Conservation (phyloP, 2,329 filamentous ascomycete species). For the Gnomoniopsis smithogilvyi region DNA sequence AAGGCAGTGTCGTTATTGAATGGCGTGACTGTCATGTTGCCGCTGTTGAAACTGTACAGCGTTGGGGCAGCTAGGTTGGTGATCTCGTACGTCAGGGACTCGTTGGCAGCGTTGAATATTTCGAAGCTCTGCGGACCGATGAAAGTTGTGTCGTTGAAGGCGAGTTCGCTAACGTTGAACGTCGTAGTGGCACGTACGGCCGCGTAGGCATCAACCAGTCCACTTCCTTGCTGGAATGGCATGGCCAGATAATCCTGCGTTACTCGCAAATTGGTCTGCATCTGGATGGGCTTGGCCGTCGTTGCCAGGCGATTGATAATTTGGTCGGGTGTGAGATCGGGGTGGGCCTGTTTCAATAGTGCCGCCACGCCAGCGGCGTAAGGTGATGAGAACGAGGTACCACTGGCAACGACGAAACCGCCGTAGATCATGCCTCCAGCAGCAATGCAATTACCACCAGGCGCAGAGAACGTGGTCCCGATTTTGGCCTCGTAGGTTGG, state of each 20-base stretch:
- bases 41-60: not conserved
- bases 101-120: not conserved
- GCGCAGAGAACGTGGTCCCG: not conserved
- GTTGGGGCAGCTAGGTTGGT: not conserved
- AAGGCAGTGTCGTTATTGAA: constrained; percentile 11
- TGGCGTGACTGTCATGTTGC: constrained; percentile 5
- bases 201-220: constrained; percentile 6
- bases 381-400: constrained; percentile 6
- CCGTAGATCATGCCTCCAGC: constrained; percentile 2
- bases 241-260: constrained; percentile 4
- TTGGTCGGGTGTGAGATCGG: not conserved
- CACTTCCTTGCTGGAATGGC: constrained; percentile 3
- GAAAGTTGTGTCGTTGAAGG: constrained; percentile 8
- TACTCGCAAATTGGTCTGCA: constrained; percentile 5
- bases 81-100: not conserved
- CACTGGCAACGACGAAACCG: not conserved
- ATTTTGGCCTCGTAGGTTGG: constrained; percentile 7
- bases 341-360: constrained; percentile 4
- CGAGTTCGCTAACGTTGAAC: constrained; percentile 3
- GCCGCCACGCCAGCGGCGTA: constrained; percentile 1
- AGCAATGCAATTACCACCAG: not conserved
- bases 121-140: not conserved
- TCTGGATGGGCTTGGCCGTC: constrained; percentile 7
- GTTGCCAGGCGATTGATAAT: constrained; percentile 6
- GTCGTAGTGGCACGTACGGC: constrained; percentile 3